A percentile compares a stretch with the other conserved stretches of the same genome.
Conservation (phyloP, 1,284 basidiomycete genomes). For the Cutaneotrichosporon dermatis region DNA sequence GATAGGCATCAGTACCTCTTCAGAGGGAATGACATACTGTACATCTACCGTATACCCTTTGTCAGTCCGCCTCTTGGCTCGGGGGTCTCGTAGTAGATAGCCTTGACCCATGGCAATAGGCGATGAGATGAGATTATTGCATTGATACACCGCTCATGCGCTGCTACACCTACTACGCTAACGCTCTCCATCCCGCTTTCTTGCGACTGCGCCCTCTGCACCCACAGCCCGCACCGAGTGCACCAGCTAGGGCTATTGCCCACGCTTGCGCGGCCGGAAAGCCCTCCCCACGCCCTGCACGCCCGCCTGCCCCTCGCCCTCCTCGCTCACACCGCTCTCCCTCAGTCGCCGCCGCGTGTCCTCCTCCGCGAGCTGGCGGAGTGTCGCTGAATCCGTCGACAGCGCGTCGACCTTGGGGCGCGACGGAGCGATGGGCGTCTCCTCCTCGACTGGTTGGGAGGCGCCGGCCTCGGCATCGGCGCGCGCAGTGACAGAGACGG, state of each 20-base stretch:
- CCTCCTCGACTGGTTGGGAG: background rate
- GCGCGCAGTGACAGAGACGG: background rate
- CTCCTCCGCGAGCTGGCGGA: conserved; percentile 39
- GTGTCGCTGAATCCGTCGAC: conserved; percentile 22
- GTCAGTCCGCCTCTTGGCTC: too few relatives aligned
- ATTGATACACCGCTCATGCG: too few relatives aligned
- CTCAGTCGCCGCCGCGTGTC: conserved; percentile 40
- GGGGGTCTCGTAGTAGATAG: too few relatives aligned
- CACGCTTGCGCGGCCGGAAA: conserved; percentile 7
- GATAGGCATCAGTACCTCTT: too few relatives aligned
- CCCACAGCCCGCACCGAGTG: too few relatives aligned
- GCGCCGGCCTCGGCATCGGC: background rate
- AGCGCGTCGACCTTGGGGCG: conserved; percentile 31
- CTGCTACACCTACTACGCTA: too few relatives aligned
- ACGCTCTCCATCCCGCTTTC: too few relatives aligned
- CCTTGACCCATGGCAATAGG: too few relatives aligned
- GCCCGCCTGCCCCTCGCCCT: background rate
- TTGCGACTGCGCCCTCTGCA: too few relatives aligned
- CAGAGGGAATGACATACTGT: too few relatives aligned
- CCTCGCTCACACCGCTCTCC: conserved; percentile 24
- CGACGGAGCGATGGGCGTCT: conserved; percentile 23
- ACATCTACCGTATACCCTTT: too few relatives aligned
- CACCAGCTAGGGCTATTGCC: background rate
- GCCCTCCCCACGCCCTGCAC: conserved; percentile 8
- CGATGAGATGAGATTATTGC: too few relatives aligned